Base-by-base conservation (phyloP, 2,329 filamentous ascomycete genomes). In the Botrytis porri region DNA sequence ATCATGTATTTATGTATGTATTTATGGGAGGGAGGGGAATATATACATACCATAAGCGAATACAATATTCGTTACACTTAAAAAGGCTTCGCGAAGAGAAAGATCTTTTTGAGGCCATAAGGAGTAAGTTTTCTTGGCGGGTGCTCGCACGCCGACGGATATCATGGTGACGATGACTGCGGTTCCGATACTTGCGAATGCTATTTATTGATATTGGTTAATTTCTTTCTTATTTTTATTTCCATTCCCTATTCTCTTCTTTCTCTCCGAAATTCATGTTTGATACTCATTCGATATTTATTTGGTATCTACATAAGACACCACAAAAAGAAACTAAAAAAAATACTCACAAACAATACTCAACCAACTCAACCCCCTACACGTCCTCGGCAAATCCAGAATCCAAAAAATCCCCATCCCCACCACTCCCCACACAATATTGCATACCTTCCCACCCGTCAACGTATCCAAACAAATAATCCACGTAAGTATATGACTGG, bases 401-500 rank as follows among this genome's bases (percentile, higher is more conserved):
- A 87, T 66, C 74, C 88, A 85, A 62, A 84, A 88, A 5, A 90
- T 60, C 9, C 86, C 65, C 75, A 87, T 78, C 0, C 86, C 87
- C 4, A 87, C 80, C 12, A 87, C 80, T 18, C 84, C 85, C 78
- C 86, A 90, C 0, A 86, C 81, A 74, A 90, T 86, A 2, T 86
- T 86, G 78, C 88, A 90, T 3, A 84, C 83, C 0, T 82, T 84
- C 76, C 88, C 84, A 4, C 83, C 79, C 0, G 87, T 89, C 70
- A 90, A 80, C 2, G 83, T 85, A 75, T 89, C 89, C 81, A 89
- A 84, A 75, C 87, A 87, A 75, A 89, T 86, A 39, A 83, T 84
- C 79, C 89, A 89, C 3, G 87, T 88, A 70, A 89, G 81, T 29
- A 90, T 81, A 79, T 91, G 89, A 59, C 86, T 88, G 4, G 84